Conservation (phyloP, 1,284 basidiomycete genomes). For the Austroboletus novae-zelandiae region DNA sequence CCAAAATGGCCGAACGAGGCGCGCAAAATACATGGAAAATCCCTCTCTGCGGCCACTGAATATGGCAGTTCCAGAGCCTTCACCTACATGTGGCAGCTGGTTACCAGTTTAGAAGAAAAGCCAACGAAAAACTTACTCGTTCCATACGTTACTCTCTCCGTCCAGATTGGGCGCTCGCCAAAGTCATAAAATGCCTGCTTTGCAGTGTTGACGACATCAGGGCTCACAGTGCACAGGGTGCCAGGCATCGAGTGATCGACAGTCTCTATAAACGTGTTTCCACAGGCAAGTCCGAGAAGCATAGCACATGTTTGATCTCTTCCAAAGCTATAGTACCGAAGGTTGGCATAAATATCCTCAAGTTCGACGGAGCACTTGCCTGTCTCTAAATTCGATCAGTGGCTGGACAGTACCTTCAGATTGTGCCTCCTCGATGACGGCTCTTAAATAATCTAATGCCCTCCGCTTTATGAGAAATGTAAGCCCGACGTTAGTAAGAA, state of each 20-base stretch:
- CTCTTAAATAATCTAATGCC: slow-evolving; percentile 79
- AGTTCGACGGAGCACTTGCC: slow-evolving; percentile 37
- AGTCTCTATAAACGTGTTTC: slow-evolving; percentile 69
- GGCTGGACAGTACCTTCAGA: slow-evolving; percentile 64
- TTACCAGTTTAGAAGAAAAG: slow-evolving; percentile 6
- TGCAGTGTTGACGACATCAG: slow-evolving; percentile 65
- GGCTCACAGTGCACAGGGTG: slow-evolving; percentile 48
- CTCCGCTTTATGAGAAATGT: slow-evolving; percentile 82
- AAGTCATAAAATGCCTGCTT: slow-evolving; percentile 84
- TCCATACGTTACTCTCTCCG: slow-evolving; percentile 69
- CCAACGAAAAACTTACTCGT: slow-evolving; percentile 46
- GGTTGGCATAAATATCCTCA: slow-evolving; percentile 3
- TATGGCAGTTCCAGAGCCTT: slow-evolving; percentile 68
- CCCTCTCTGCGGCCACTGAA: slow-evolving; percentile 92
- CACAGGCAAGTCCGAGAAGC: slow-evolving; percentile 78
- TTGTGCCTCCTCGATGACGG: slow-evolving; percentile 70
- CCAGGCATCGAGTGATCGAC: slow-evolving; percentile 47
- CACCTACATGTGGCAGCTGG: slow-evolving; percentile 39
- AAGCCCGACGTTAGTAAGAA: slow-evolving; percentile 83
- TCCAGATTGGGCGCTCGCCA: slow-evolving; percentile 77
- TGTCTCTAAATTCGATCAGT: slow-evolving; percentile 72
- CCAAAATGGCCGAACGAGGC: slow-evolving; percentile 88
- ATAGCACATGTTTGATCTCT: slow-evolving; percentile 89
- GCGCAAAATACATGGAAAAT: slow-evolving; percentile 82
- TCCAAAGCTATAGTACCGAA: slow-evolving; percentile 60